Evolutionary conservation across 83 land plant genomes (phyloP), one percentile per base, ranked within the genome.

Genomic region (Diphasiastrum complanatum): DNA sequence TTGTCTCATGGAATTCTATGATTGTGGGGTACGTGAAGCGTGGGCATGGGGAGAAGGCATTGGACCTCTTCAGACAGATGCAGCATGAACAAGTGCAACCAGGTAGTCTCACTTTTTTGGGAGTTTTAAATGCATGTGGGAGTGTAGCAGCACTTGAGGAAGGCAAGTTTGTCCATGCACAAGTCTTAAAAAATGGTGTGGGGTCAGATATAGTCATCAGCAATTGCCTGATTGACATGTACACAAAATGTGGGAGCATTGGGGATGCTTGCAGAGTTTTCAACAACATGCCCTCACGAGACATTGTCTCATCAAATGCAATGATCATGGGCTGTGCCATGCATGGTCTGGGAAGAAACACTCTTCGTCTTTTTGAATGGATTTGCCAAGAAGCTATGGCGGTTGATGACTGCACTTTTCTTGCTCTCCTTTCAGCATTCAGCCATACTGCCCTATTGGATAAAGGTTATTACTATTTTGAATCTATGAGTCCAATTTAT

Each of bases 301-400:
- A 54, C 33, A 11, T 55, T 18, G 34, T 55, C 2, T 25, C 65
- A 0, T 62, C 36, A 53, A 47, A 29, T 20, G 54, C 31, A 2
- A 29, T 62, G 54, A 28, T 47, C 16, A 33, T 53, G 10, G 65
- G 33, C 6, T 62, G 33, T 30, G 50, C 47, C 25, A 30, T 31
- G 27, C 34, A 62, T 47, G 37, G 56, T 12, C 24, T 6, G 2
- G 51, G 25, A 26, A 29, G 31, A 10, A 51, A 61, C 25, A 51
- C 64, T 1, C 20, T 45, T 14, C 31, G 31, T 14, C 14, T 61
- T 4, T 61, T 43, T 37, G n/a, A 51, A 0, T 43, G 31, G n/a
- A 43, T 61, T 49, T 34, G 22, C 31, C 25, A 33, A 12, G 30
- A 46, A 3, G 47, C n/a, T 61, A 20, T 64, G 67, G n/a, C n/a